These are phyloP conservation scores for Cudoniella acicularis DNA, from an alignment of 495 filamentous ascomycete genomes.

Conservation along the genomic window DNA sequence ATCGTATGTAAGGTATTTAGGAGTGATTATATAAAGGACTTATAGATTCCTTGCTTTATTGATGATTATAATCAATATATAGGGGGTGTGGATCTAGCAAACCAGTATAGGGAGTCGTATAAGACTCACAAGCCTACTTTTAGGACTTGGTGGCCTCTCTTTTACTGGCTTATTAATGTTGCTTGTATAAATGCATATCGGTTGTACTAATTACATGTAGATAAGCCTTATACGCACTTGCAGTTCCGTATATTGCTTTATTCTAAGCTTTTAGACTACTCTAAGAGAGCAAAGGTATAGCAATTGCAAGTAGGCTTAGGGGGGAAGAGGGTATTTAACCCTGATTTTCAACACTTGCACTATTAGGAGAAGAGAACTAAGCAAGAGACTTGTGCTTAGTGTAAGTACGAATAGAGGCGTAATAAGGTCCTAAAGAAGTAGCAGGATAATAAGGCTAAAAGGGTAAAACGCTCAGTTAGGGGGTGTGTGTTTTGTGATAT, in stretches of 20 bases:
- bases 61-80: no score
- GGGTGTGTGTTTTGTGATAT: no score
- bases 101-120: slow-evolving; percentile 25
- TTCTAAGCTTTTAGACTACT: background rate
- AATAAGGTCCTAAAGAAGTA: background rate
- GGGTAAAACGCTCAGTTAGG: background rate
- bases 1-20: slow-evolving; percentile 27
- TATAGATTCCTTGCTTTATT: no score
- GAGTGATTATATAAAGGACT: no score
- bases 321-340: background rate
- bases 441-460: background rate
- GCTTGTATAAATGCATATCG: slow-evolving; percentile 3
- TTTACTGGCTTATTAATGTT: slow-evolving; percentile 27
- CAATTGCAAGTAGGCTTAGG: background rate
- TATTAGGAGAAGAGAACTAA: background rate
- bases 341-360: background rate
- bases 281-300: background rate
- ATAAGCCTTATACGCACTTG: background rate
- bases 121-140: slow-evolving; percentile 12
- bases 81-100: no score
- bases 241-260: background rate
- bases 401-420: background rate
- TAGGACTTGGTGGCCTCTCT: slow-evolving; percentile 24
- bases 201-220: background rate
- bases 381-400: background rate